Conservation (phyloP, 352 stramenopile species). For the Globisporangium ultimum region DNA sequence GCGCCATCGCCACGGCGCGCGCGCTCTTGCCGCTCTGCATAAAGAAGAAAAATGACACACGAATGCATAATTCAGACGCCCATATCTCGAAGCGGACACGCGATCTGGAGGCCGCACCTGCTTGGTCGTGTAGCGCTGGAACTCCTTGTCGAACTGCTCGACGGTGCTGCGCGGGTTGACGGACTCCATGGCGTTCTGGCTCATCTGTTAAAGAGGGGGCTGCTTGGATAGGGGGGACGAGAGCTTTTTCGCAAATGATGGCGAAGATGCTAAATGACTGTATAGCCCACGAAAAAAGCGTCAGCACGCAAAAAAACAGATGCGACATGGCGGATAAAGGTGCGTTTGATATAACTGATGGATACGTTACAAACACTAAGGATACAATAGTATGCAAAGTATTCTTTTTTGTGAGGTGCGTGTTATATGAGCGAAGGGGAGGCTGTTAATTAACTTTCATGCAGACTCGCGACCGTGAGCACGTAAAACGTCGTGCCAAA, state of each 20-base stretch:
- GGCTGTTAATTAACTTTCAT: constrained; percentile 59
- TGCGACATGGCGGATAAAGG: neutral
- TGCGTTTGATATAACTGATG: no score
- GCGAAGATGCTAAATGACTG: no score
- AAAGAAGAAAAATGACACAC: neutral
- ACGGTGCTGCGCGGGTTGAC: constrained; percentile 26
- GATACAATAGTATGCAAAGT: constrained; percentile 3
- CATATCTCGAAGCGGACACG: neutral
- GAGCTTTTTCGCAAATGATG: no score
- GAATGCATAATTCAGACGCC: neutral
- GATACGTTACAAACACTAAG: no score
- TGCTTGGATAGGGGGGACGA: no score
- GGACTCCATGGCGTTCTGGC: constrained; percentile 4
- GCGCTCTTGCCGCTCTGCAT: constrained; percentile 59
- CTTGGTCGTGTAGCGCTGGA: constrained; percentile 84
- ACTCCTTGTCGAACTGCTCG: constrained; percentile 85
- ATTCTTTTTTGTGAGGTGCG: neutral
- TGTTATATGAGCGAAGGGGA: neutral
- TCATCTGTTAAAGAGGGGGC: no score
- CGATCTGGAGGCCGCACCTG: constrained; percentile 33
- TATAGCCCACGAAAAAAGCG: neutral
- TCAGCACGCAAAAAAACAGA: constrained; percentile 4
- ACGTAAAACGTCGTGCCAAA: constrained; percentile 85
- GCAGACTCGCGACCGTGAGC: constrained; percentile 78
- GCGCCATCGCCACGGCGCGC: constrained; percentile 70